These are phyloP conservation scores for Thozetella sp. DNA, from an alignment of 495 filamentous ascomycete species.

Conservation along the genomic window DNA sequence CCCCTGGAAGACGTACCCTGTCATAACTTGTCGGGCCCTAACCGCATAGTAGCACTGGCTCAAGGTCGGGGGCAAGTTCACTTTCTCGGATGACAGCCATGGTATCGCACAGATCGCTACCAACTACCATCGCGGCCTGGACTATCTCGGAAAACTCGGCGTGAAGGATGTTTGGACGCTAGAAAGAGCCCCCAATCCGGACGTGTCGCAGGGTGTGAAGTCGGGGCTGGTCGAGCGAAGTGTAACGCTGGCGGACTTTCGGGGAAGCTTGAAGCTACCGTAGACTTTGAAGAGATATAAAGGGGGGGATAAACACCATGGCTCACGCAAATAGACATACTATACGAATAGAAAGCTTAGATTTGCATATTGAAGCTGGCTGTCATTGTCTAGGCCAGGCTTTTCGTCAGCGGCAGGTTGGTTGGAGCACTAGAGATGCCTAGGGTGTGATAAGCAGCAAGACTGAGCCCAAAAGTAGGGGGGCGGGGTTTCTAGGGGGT, in stretches of 20 bases:
- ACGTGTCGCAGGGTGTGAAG: slow-evolving; percentile 12
- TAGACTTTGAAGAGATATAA: not conserved
- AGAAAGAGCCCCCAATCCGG: slow-evolving; percentile 24
- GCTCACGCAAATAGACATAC: not conserved
- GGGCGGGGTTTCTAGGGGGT: too few species aligned
- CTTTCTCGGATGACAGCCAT: slow-evolving; percentile 91
- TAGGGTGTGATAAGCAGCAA: too few species aligned
- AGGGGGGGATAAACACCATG: not conserved
- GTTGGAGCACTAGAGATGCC: too few species aligned
- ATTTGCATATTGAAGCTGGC: too few species aligned
- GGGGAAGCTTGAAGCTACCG: slow-evolving; percentile 23
- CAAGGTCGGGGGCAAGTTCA: slow-evolving; percentile 73
- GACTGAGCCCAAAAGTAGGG: too few species aligned
- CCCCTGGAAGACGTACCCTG: not conserved
- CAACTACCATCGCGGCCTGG: slow-evolving; percentile 48
- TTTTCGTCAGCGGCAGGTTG: too few species aligned
- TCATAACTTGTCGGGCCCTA: slow-evolving; percentile 19
- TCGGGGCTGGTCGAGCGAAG: slow-evolving; percentile 28
- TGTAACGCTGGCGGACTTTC: slow-evolving; percentile 30
- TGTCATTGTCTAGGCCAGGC: too few species aligned
- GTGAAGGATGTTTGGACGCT: slow-evolving; percentile 51
- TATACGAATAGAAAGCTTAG: too few species aligned
- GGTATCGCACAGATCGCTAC: slow-evolving; percentile 76
- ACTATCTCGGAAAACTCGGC: slow-evolving; percentile 53
- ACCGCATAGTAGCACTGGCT: slow-evolving; percentile 30